Evolutionary conservation across 306 rosid genomes (phyloP).

Genomic region (Cajanus cajan): DNA sequence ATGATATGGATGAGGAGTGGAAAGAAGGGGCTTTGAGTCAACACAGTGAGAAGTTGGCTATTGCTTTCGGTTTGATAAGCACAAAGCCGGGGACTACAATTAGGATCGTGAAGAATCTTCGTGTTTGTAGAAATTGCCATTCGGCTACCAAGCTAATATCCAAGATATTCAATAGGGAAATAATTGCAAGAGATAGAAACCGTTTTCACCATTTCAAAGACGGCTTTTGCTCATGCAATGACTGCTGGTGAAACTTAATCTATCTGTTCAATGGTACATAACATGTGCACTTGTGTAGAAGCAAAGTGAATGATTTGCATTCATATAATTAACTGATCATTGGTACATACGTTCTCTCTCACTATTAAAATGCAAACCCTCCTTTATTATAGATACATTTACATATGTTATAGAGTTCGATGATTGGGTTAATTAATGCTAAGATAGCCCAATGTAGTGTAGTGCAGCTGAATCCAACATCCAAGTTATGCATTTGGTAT

Average conservation of each 20-base stretch:
- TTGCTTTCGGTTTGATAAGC: conserved; percentile 80
- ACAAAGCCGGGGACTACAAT: conserved; percentile 76
- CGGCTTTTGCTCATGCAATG: conserved; percentile 76
- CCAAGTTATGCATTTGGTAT: not conserved
- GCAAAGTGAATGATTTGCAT: conserved; percentile 26
- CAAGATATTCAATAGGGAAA: conserved; percentile 74
- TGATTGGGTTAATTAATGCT: not conserved
- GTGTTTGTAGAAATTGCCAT: conserved; percentile 84
- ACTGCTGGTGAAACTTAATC: conserved; percentile 54
- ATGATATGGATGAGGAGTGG: conserved; percentile 83
- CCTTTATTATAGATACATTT: conserved; percentile 13
- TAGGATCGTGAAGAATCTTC: conserved; percentile 80
- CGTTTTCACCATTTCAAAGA: conserved; percentile 85
- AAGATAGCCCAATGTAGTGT: not conserved
- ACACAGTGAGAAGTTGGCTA: conserved; percentile 85
- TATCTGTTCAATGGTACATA: not conserved
- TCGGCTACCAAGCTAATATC: conserved; percentile 76
- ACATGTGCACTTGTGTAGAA: conserved; percentile 8
- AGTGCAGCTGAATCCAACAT: not conserved
- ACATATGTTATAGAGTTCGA: conserved; percentile 22
- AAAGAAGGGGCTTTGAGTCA: conserved; percentile 82
- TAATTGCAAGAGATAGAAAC: conserved; percentile 82
- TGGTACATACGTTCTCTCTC: conserved; percentile 23
- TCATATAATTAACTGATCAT: conserved; percentile 21
- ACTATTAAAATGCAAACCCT: conserved; percentile 27